Evolutionary conservation across 768 basidiomycete species (phyloP).

Genomic region (Mycena haematopus): DNA sequence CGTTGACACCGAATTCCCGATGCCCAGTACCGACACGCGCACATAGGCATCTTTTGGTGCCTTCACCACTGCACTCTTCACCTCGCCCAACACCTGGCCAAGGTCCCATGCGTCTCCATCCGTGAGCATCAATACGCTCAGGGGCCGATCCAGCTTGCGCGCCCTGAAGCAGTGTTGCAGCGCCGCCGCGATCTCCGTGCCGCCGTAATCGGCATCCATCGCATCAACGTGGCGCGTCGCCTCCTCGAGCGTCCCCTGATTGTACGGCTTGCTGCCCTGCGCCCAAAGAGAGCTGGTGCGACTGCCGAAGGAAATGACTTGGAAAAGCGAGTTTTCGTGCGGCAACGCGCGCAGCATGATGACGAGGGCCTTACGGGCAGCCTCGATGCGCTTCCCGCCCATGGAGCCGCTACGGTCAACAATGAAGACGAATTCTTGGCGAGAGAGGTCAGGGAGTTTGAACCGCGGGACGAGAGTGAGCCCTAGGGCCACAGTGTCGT

Average conservation of each 20-base stretch:
- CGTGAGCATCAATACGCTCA: conserved; percentile 51
- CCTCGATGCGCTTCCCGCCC: conserved; percentile 37
- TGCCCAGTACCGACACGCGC: conserved; percentile 54
- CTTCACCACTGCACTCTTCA: conserved; percentile 31
- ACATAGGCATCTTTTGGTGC: conserved; percentile 34
- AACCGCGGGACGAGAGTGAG: conserved; percentile 52
- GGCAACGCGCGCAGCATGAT: conserved; percentile 50
- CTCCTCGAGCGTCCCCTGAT: conserved; percentile 32
- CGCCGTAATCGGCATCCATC: conserved; percentile 46
- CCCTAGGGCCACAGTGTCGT: conserved; percentile 42
- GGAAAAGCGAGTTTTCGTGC: conserved; percentile 43
- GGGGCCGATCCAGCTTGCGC: conserved; percentile 40
- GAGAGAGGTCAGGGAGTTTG: conserved; percentile 39
- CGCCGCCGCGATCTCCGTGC: conserved; percentile 47
- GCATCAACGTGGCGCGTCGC: conserved; percentile 36
- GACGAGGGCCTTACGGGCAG: conserved; percentile 44
- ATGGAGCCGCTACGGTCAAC: conserved; percentile 55
- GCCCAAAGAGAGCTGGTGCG: conserved; percentile 37
- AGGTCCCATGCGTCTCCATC: conserved; percentile 43
- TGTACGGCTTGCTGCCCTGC: conserved; percentile 32
- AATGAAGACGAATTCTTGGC: conserved; percentile 55
- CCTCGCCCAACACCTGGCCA: conserved; percentile 22
- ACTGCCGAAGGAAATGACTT: conserved; percentile 50
- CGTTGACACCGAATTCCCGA: conserved; percentile 47
- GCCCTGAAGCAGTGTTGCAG: conserved; percentile 38